Evolutionary conservation across 2,329 filamentous ascomycete genomes (phyloP).

Genomic region (Alternaria panax): DNA sequence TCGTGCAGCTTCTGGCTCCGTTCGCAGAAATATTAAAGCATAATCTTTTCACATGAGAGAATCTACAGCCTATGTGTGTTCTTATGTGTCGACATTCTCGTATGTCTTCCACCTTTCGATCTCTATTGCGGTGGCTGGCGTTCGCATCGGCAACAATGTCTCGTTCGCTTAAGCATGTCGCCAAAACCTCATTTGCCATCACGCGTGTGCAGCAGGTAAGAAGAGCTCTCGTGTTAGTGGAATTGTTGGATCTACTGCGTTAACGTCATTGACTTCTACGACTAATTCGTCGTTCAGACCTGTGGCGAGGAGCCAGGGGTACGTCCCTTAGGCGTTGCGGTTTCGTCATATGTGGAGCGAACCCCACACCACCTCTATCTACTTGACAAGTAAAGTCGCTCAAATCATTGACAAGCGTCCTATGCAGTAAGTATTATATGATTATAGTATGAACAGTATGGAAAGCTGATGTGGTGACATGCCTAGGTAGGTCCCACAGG

Average conservation of each 20-base stretch:
- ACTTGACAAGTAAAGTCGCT: no score
- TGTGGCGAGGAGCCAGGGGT: background rate
- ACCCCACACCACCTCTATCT: no score
- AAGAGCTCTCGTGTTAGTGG: no score
- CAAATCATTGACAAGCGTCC: no score
- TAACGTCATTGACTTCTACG: background rate
- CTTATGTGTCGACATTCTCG: background rate
- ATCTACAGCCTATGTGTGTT: background rate
- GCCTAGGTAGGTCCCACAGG: background rate
- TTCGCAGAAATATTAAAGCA: background rate
- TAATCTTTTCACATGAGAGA: background rate
- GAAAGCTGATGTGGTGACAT: no score
- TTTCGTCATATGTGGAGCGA: no score
- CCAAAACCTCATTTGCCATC: background rate
- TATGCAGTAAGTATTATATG: no score
- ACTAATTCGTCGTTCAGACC: background rate
- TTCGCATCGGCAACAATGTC: background rate
- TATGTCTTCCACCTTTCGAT: background rate
- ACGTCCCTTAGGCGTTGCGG: no score
- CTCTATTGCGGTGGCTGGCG: background rate
- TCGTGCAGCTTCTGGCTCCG: background rate
- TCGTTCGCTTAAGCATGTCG: background rate
- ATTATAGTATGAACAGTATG: no score
- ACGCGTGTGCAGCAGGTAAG: background rate
- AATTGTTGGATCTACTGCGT: no score